Percentiles rank a stretch among this genome's conserved stretches.
These are phyloP conservation scores for Sparassis latifolia DNA, from an alignment of 1,284 basidiomycete species.

Conservation along the genomic window DNA sequence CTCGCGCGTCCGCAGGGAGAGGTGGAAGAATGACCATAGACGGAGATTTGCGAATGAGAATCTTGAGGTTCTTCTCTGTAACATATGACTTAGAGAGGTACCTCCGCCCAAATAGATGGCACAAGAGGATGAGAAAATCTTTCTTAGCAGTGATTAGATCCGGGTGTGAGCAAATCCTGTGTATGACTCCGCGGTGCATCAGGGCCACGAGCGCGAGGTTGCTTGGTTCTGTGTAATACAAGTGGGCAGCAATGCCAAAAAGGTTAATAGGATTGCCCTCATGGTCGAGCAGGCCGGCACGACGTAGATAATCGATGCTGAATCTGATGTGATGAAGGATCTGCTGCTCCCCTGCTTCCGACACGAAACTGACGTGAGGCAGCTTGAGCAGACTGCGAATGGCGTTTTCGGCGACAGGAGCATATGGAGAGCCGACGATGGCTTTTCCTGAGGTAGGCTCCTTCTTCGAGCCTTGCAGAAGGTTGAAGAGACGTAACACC, in stretches of 20 bases:
- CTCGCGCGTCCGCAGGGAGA: constrained; percentile 32
- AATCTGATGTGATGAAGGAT: constrained; percentile 63
- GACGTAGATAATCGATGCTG: constrained; percentile 62
- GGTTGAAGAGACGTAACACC: constrained; percentile 54
- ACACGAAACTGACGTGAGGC: constrained; percentile 51
- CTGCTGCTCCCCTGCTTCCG: constrained; percentile 45
- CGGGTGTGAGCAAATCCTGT: constrained; percentile 42
- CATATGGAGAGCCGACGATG: constrained; percentile 38
- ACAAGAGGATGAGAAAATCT: constrained; percentile 48
- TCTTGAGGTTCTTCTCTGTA: constrained; percentile 28
- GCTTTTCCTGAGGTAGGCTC: constrained; percentile 42
- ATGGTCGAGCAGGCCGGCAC: constrained; percentile 43
- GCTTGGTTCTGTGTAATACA: constrained; percentile 64
- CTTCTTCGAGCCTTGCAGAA: constrained; percentile 53
- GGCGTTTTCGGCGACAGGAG: constrained; percentile 41
- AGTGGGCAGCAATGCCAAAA: constrained; percentile 46
- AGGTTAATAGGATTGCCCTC: constrained; percentile 54
- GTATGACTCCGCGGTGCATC: constrained; percentile 50
- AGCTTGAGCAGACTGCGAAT: constrained; percentile 47
- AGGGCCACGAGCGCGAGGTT: constrained; percentile 60
- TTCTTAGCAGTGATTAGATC: constrained; percentile 35
- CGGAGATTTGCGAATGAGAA: constrained; percentile 38
- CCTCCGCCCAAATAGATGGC: constrained; percentile 53
- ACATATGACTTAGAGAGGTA: constrained; percentile 41
- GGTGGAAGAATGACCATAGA: constrained; percentile 53